Evolutionary conservation across 176 grass and related monocot species (phyloP).

Genomic region (Zizania latifolia): DNA sequence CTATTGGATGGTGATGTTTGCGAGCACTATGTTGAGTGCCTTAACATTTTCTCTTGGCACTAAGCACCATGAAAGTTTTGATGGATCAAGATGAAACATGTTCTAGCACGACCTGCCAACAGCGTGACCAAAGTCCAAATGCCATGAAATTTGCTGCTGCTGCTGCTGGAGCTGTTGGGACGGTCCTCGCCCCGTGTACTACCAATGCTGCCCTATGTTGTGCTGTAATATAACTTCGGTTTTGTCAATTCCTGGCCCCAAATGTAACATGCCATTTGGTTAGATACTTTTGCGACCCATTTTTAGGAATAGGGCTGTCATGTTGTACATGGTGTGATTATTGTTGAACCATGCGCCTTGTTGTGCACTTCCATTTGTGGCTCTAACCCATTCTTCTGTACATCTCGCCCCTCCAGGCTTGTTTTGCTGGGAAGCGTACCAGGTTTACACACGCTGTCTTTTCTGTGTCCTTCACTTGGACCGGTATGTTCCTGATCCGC

Average conservation of each 20-base stretch:
- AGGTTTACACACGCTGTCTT: neutral
- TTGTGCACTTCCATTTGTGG: conserved; percentile 23
- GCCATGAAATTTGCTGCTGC: neutral
- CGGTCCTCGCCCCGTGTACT: conserved; percentile 28
- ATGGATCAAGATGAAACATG: conserved; percentile 24
- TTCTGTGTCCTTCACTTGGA: neutral
- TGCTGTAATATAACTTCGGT: conserved; percentile 46
- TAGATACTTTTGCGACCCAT: conserved; percentile 24
- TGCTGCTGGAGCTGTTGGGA: neutral
- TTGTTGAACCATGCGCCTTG: conserved; percentile 44
- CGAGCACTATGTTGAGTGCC: conserved; percentile 2
- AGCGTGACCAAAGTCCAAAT: neutral
- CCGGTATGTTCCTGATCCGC: neutral
- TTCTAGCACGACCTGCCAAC: conserved; percentile 15
- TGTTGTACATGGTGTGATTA: conserved; percentile 62
- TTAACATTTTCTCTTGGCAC: conserved; percentile 26
- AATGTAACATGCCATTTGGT: conserved; percentile 41
- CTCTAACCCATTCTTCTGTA: conserved; percentile 37
- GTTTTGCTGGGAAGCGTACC: neutral
- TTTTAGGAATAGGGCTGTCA: conserved; percentile 50
- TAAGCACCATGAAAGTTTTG: conserved; percentile 43
- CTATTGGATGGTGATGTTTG: neutral
- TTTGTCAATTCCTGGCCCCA: conserved; percentile 30
- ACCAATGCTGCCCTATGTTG: conserved; percentile 22
- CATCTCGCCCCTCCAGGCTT: neutral